These are phyloP conservation scores for Coelastrella sp. DNA, from an alignment of 139 green algal genomes.

Conservation along the genomic window DNA sequence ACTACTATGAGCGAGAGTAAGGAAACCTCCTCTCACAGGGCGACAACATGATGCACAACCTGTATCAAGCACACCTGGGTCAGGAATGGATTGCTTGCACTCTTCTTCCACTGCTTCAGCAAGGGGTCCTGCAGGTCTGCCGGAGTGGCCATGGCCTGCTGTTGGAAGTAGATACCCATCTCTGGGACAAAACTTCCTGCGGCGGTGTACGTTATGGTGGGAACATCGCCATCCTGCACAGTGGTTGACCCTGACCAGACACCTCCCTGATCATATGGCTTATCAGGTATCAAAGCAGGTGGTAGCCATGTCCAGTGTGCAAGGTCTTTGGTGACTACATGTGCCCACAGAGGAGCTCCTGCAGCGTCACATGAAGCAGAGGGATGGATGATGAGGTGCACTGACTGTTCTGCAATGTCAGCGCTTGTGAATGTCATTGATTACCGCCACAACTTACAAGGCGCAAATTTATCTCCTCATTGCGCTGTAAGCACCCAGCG, in stretches of 20 bases:
- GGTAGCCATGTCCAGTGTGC: slow-evolving; percentile 38
- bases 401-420: too few species aligned
- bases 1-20: too few species aligned
- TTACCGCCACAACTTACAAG: background rate
- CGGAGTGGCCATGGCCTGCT: slow-evolving; percentile 34
- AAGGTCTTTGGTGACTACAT: slow-evolving; percentile 13
- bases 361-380: background rate
- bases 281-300: slow-evolving; percentile 24
- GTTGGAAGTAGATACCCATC: slow-evolving; percentile 49
- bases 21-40: too few species aligned
- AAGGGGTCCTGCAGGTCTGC: slow-evolving; percentile 28
- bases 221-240: background rate
- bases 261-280: slow-evolving; percentile 8
- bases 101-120: slow-evolving; percentile 33
- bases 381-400: background rate
- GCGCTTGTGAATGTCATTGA: background rate
- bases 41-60: background rate
- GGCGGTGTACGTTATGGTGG: slow-evolving; percentile 16
- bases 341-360: slow-evolving; percentile 31
- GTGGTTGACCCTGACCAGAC: slow-evolving; percentile 33
- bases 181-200: slow-evolving; percentile 27
- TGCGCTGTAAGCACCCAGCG: too few species aligned
- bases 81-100: slow-evolving; percentile 32
- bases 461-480: too few species aligned
- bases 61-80: background rate